Evolutionary conservation across 2,329 filamentous ascomycete species (phyloP).

Genomic region (Diaporthe helianthi): DNA sequence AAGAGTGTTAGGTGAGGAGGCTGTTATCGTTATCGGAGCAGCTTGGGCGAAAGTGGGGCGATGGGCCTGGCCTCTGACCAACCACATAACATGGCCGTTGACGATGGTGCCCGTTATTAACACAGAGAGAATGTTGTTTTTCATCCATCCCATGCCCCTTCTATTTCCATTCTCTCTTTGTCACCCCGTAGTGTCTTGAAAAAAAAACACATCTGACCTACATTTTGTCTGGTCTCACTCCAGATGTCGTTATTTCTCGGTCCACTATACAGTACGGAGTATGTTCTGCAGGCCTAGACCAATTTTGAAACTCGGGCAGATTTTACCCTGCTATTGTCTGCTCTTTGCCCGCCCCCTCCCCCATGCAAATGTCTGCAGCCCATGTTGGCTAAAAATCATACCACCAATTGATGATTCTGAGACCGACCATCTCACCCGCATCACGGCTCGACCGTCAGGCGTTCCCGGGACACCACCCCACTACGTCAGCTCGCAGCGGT

Average conservation of each 20-base stretch:
- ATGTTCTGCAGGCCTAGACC: conserved; percentile 8
- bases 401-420: conserved; percentile 12
- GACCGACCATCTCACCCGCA: neutral
- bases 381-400: neutral
- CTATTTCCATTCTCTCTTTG: neutral
- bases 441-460: neutral
- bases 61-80: neutral
- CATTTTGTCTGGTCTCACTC: neutral
- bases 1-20: neutral
- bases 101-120: neutral
- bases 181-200: too few relatives aligned
- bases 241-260: neutral
- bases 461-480: neutral
- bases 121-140: neutral
- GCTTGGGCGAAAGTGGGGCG: neutral
- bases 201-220: too few relatives aligned
- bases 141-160: neutral
- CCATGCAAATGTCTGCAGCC: too few relatives aligned
- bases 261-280: neutral
- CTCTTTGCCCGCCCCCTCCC: too few relatives aligned
- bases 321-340: neutral
- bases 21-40: conserved; percentile 22
- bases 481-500: conserved; percentile 22
- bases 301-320: neutral
- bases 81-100: conserved; percentile 16